phyloP scores from a whole-genome alignment of 768 basidiomycete species.

The Amanita thiersii region DNA sequence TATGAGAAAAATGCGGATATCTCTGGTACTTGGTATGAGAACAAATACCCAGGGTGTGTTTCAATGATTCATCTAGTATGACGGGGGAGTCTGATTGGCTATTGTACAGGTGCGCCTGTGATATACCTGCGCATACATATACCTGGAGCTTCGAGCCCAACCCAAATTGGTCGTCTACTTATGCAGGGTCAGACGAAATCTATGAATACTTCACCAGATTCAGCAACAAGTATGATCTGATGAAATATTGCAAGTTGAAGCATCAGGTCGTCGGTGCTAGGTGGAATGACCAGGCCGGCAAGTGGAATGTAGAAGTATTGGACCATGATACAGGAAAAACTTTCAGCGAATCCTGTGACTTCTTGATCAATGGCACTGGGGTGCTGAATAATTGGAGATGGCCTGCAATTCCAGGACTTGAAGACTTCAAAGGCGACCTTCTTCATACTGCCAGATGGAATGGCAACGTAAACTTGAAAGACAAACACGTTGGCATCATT shows the following conservation, averaged over 20 bases:
- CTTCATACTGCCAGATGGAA: constrained; percentile 54
- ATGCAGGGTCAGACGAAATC: constrained; percentile 23
- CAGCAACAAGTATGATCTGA: constrained; percentile 20
- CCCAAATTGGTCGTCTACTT: constrained; percentile 22
- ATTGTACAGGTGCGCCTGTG: constrained; percentile 21
- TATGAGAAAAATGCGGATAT: constrained; percentile 27
- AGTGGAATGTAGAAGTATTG: constrained; percentile 22
- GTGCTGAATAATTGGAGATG: constrained; percentile 29
- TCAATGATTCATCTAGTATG: no score
- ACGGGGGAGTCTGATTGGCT: not conserved
- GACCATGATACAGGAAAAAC: constrained; percentile 13
- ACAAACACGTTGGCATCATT: constrained; percentile 51
- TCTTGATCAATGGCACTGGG: constrained; percentile 25
- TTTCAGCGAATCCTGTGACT: constrained; percentile 20
- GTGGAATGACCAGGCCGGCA: constrained; percentile 20
- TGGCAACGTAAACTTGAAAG: constrained; percentile 42
- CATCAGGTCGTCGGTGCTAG: constrained; percentile 19
- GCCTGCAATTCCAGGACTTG: constrained; percentile 31
- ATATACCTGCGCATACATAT: constrained; percentile 24
- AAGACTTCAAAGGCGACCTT: constrained; percentile 36
- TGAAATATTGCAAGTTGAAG: constrained; percentile 21
- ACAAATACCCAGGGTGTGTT: constrained; percentile 25
- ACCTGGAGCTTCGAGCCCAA: constrained; percentile 26
- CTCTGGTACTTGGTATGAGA: constrained; percentile 26
- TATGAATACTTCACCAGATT: constrained; percentile 21